Evolutionary conservation across 495 filamentous ascomycete genomes (phyloP), one percentile per base, ranked within the genome.

Genomic region (Penicillium malachiteum): DNA sequence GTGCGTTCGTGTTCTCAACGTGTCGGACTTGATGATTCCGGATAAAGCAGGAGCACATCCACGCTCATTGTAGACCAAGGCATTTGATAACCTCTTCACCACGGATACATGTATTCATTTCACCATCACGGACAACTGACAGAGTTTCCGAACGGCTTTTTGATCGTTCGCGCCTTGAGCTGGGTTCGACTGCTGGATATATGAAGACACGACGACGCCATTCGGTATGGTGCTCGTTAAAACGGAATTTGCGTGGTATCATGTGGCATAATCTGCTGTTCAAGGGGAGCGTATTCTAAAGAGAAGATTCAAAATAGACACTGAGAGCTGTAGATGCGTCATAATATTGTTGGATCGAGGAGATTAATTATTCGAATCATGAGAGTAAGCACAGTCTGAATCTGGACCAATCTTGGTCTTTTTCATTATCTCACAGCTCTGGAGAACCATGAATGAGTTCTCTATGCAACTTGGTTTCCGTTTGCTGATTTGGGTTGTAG

Each of bases 161-260:
- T 64, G 83, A 84, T 1, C 75, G 85, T 1, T 71, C 71, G 0
- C 60, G 66, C 16, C 55, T 81, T 7, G 71, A 80, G 10, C 72
- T 84, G 6, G 76, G 86, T 42, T 77, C 60, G 3, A 79, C 90
- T 33, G 76, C 71, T n/a, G 84, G 83, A 4, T 91, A 91, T 59
- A 74, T 73, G 0, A 87, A 90, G 65, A 86, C 49, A 90, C 85
- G 0, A 90, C 86, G 0, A 90, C 85, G 9, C 87, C 85, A 5
- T 88, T 89, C 58, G 83, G 89, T 53, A 90, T 89, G 87, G 84
- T 89, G 85, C 68, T 89, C 10, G 63, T 79, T 37, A 91, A 90
- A n/a, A 52, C 58, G 75, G 13, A 83, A 86, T 10, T 84, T 78
- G 5, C 68, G 21, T 26, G 86, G 41, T 90, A 79, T 60, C 80